Conservation (phyloP, 148 eudicot species). For the Cornus kousa region DNA sequence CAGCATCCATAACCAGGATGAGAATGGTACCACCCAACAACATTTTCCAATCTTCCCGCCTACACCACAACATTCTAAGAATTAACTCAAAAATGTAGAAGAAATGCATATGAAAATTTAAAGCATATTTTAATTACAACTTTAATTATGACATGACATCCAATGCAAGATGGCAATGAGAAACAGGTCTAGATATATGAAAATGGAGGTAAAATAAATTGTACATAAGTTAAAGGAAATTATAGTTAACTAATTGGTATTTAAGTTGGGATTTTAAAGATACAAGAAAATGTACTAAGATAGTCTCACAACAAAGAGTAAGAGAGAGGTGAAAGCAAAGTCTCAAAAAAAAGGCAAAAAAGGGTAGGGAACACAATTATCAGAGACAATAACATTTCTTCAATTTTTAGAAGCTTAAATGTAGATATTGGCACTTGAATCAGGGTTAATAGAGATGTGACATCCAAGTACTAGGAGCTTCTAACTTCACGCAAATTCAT, state of each 20-base stretch:
- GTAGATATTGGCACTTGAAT: too few relatives aligned
- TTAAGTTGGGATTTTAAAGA: background rate
- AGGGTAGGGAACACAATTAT: too few relatives aligned
- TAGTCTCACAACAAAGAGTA: too few relatives aligned
- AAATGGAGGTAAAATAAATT: background rate
- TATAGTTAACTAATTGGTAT: background rate
- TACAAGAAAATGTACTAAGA: background rate
- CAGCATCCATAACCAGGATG: slow-evolving; percentile 99
- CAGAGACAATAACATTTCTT: too few relatives aligned
- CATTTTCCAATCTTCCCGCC: slow-evolving; percentile 98
- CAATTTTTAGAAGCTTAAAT: too few relatives aligned
- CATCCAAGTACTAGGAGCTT: too few relatives aligned
- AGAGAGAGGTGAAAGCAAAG: too few relatives aligned
- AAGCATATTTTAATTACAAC: background rate
- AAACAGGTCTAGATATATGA: background rate
- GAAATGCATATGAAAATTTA: too few relatives aligned
- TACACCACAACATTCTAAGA: slow-evolving; percentile 23
- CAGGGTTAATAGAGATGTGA: too few relatives aligned
- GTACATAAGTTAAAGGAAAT: background rate
- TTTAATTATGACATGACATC: background rate
- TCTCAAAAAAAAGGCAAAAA: too few relatives aligned
- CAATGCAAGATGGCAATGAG: background rate
- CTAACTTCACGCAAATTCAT: too few relatives aligned
- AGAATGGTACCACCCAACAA: slow-evolving; percentile 98
- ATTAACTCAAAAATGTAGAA: background rate